Evolutionary conservation across 495 filamentous ascomycete species (phyloP), one percentile per base, ranked within the genome.

Genomic region (Xylaria venustula): DNA sequence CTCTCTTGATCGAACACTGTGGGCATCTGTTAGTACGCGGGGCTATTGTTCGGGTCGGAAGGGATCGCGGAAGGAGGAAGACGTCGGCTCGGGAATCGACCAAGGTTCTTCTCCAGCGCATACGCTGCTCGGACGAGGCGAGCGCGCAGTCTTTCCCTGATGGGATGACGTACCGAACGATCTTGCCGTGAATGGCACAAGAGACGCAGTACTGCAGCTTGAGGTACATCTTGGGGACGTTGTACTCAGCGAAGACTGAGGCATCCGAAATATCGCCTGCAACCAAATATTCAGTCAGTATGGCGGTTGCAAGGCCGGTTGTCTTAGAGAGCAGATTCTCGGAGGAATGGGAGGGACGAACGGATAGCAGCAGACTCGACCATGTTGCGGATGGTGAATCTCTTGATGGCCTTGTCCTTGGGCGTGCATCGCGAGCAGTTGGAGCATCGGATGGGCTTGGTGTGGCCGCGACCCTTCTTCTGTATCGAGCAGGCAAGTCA

Each of bases 121-220:
- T 77, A 71, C 75, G 75, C 76, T 54, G 53, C 58, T 54, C 37
- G 44, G 58, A 32, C 45, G 14, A 61, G 62, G 60, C 48, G 49
- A 62, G 65, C 60, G 67, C 67, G 69, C 65, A 71, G 67, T 74
- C 67, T 61, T 70, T 54, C 64, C 65, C 64, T 20, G 51, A 46
- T 60, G 70, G 73, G 74, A 73, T 73, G 72, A 85, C 91, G 78
- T 90, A 98, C 94, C 94, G 93, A 78, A 99, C 95, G 79, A 98
- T 98, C 90, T 99, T 99, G 84, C 95, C 94, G 85, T 98, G 94
- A 73, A 99, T 98, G 69, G 94, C 94, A 83, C 94, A 98, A 76
- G 95, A 98, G 74, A 98, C 94, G 79, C 94, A 99, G 90, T 99
- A 99, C 85, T 99, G 94, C 77, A 99, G 88, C 88, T 99, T 99